These are phyloP conservation scores for Coelastrella sp. DNA, from an alignment of 139 green algal genomes.

Conservation along the genomic window DNA sequence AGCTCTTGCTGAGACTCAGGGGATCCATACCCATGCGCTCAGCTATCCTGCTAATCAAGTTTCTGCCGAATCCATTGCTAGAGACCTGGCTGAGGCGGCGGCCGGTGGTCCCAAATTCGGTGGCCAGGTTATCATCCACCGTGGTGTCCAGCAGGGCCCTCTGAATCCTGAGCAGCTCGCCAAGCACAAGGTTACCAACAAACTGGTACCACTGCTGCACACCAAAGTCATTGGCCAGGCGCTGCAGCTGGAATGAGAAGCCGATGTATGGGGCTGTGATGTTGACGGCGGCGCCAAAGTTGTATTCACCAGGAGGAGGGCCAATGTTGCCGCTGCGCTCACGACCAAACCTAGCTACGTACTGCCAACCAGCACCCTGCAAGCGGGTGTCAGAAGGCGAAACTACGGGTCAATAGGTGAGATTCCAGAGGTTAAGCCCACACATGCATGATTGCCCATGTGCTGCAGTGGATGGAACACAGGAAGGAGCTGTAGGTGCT, in stretches of 20 bases:
- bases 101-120: neutral
- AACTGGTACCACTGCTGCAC: slow-evolving; percentile 48
- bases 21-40: neutral
- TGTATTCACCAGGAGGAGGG: slow-evolving; percentile 11
- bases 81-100: neutral
- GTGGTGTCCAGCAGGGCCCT: slow-evolving; percentile 8
- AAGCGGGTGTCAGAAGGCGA: neutral
- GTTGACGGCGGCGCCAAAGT: slow-evolving; percentile 46
- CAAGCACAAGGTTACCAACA: neutral
- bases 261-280: slow-evolving; percentile 36
- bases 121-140: neutral
- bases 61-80: neutral
- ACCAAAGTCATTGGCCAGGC: slow-evolving; percentile 48
- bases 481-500: too few species aligned
- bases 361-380: slow-evolving; percentile 30
- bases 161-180: slow-evolving; percentile 41
- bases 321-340: neutral
- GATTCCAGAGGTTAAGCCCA: too few species aligned
- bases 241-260: neutral
- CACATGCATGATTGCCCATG: too few species aligned
- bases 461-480: too few species aligned
- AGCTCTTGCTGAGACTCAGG: neutral
- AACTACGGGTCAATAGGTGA: too few species aligned
- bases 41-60: neutral
- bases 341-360: neutral